Evolutionary conservation across 2,329 filamentous ascomycete genomes (phyloP).

Genomic region (Aschersonia sp.): DNA sequence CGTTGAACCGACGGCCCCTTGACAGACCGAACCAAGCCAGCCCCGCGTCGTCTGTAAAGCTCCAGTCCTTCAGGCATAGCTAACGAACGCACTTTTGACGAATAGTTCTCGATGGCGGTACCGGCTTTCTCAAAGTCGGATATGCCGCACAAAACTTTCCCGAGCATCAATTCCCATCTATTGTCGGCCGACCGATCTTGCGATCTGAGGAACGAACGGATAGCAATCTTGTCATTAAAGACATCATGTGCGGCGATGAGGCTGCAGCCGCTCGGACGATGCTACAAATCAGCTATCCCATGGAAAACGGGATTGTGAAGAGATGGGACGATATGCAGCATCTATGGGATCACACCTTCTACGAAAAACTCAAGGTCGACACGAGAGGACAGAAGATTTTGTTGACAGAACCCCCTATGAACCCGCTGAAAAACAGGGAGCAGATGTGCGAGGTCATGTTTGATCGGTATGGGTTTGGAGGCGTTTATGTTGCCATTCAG

Average conservation of each 20-base stretch:
- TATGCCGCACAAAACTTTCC: slow-evolving; percentile 99
- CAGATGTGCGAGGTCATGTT: slow-evolving; percentile 99
- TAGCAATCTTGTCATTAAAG: slow-evolving; percentile 61
- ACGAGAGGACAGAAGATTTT: slow-evolving; percentile 89
- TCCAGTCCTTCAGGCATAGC: slow-evolving; percentile 1
- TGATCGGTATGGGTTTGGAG: slow-evolving; percentile 88
- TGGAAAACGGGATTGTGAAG: slow-evolving; percentile 99
- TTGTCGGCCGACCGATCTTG: slow-evolving; percentile 93
- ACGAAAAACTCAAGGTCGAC: slow-evolving; percentile 91
- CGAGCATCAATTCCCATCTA: slow-evolving; percentile 95
- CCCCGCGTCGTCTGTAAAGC: neutral
- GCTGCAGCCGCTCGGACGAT: slow-evolving; percentile 89
- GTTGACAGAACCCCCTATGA: slow-evolving; percentile 94
- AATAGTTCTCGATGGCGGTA: slow-evolving; percentile 95
- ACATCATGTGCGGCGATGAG: slow-evolving; percentile 99
- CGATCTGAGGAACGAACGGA: slow-evolving; percentile 75
- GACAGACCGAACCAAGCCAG: neutral
- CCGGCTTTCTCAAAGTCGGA: slow-evolving; percentile 98
- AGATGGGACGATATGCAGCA: slow-evolving; percentile 99
- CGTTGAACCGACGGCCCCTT: slow-evolving; percentile 11
- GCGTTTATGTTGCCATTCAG: slow-evolving; percentile 96
- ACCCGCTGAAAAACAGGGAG: slow-evolving; percentile 90
- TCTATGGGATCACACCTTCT: slow-evolving; percentile 98
- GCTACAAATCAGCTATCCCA: slow-evolving; percentile 97
- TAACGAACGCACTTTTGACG: neutral